Percentiles rank a stretch among this genome's conserved stretches.
Conservation (phyloP, 2,329 filamentous ascomycete species). For the Colletotrichum euphorbiae region DNA sequence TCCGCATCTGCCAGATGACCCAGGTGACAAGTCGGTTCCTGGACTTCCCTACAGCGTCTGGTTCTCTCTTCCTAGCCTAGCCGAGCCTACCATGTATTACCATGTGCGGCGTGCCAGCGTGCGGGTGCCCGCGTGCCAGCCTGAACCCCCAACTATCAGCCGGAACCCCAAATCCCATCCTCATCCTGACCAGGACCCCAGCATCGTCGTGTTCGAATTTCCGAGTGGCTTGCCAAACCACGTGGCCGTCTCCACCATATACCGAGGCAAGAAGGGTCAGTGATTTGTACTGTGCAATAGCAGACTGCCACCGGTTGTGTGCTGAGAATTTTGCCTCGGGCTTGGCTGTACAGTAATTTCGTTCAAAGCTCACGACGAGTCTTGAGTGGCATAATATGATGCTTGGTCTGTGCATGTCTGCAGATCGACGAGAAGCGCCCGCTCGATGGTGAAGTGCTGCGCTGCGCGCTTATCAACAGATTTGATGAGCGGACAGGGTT, state of each 20-base stretch:
- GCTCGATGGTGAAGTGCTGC: neutral
- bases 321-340: no score
- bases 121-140: conserved; percentile 29
- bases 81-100: conserved; percentile 33
- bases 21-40: conserved; percentile 3
- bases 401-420: neutral
- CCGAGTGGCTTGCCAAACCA: conserved; percentile 34
- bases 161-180: conserved; percentile 18
- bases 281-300: neutral
- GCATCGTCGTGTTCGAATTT: conserved; percentile 21
- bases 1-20: conserved; percentile 7
- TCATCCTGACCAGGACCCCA: conserved; percentile 24
- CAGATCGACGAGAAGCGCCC: neutral
- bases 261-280: conserved; percentile 18
- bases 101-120: no score
- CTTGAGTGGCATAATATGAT: neutral
- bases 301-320: no score
- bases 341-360: neutral
- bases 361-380: neutral
- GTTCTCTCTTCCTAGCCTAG: conserved; percentile 22
- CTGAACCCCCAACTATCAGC: conserved; percentile 14
- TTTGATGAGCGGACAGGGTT: conserved; percentile 5
- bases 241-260: conserved; percentile 36
- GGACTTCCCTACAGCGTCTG: conserved; percentile 17
- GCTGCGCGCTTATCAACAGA: conserved; percentile 12